Evolutionary conservation across 805 yeast species (phyloP), one percentile per base, ranked within the genome.

Genomic region (Starmerella davenportii): DNA sequence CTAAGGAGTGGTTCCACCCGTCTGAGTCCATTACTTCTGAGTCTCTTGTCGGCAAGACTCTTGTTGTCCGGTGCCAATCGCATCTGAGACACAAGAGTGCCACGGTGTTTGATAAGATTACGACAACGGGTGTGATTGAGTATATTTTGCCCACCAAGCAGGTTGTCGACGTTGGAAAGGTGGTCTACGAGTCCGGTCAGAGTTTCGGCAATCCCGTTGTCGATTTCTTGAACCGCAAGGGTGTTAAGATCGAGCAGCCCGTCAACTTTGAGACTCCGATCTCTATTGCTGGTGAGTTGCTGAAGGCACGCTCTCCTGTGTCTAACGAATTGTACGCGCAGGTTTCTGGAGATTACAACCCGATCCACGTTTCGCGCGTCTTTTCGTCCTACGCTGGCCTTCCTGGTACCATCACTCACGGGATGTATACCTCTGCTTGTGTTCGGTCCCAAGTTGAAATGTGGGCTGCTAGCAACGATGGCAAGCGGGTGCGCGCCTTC

Each of bases 331-430:
- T 93, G 21, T 90, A 90, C 57, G 98, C 95, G 46, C 79, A 74
- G 57, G 95, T 90, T 32, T 87, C 96, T 45, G 96, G 96, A 57
- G 99, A 90, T 62, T 87, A 72, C 74, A 90, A 90, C 62, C 98
- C 99, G 45, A 90, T 90, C 53, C 99, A 90, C 59, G 96, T 92
- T 44, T 79, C 93, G 27, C 77, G 93, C 57, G 90, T 82, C 37
- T 90, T 90, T 62, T 85, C 98, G 40, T 69, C 74, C 45, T 90
- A 90, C 58, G 96, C 94, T 34, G 74, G 74, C 54, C 69, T 90
- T 55, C 95, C 95, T 43, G 98, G 98, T 50, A 90, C 96, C 29
- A 90, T 90, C 54, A 90, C 98, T 28, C 98, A 92, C 56, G 99
- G 99, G 59, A 92, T 90, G 99, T 92, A 73, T 70, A 80, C 95